Percentiles rank a stretch among this genome's conserved stretches.
phyloP scores from a whole-genome alignment of 805 yeast species.

The Metschnikowia corniflorae region DNA sequence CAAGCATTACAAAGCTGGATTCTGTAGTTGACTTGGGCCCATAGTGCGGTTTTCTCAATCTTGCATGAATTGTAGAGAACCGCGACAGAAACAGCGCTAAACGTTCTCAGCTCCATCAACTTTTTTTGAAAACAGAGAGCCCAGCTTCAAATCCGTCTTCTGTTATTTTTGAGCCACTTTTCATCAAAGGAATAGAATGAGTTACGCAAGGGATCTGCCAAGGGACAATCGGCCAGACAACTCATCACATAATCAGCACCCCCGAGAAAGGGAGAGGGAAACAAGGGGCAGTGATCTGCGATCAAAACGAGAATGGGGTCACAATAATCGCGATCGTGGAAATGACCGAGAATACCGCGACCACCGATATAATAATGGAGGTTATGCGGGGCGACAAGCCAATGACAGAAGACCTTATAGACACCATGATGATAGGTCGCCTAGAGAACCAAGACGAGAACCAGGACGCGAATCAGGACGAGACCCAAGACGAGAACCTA shows the following conservation, averaged over 20 bases:
- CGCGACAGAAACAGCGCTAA: too few species aligned
- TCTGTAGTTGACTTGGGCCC: too few species aligned
- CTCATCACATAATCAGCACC: background rate
- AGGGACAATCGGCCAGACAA: constrained; percentile 1
- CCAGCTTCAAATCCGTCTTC: too few species aligned
- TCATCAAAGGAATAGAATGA: too few species aligned
- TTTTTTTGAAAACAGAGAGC: too few species aligned
- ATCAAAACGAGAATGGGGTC: constrained; percentile 2
- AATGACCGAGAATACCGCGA: constrained; percentile 3
- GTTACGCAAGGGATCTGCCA: too few species aligned
- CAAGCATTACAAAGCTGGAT: too few species aligned
- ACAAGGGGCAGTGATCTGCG: constrained; percentile 13
- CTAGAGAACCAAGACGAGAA: constrained; percentile 18
- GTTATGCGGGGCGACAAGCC: background rate
- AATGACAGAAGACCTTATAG: constrained; percentile 9
- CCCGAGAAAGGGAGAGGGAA: constrained; percentile 12
- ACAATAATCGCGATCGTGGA: constrained; percentile 1
- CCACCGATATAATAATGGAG: constrained; percentile 3
- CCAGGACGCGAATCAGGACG: too few species aligned
- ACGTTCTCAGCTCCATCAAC: too few species aligned
- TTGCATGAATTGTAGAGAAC: too few species aligned
- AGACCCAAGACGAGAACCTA: constrained; percentile 15
- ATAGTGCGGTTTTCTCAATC: too few species aligned
- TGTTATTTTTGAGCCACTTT: too few species aligned
- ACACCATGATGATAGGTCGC: constrained; percentile 12